Percentiles rank a stretch among this genome's conserved stretches.
Conservation (phyloP, 805 yeast species). For the Hemisphaericaspora nanyangensis region DNA sequence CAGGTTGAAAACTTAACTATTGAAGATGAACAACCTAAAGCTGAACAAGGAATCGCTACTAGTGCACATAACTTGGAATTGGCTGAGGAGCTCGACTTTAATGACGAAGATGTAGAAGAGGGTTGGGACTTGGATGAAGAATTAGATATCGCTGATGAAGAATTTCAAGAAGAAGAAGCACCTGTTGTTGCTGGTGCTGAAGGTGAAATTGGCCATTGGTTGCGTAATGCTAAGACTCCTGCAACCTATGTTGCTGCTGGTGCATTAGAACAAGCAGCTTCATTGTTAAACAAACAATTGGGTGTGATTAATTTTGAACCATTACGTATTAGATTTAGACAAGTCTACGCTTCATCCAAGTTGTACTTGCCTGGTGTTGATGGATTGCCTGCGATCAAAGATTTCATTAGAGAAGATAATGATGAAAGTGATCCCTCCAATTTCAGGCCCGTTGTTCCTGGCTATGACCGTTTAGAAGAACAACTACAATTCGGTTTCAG, state of each 20-base stretch:
- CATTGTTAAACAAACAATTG: conserved; percentile 81
- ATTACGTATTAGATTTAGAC: conserved; percentile 74
- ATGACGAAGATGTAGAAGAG: conserved; percentile 45
- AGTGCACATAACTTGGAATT: conserved; percentile 12
- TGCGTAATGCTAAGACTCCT: conserved; percentile 81
- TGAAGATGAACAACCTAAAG: conserved; percentile 34
- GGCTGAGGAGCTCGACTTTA: conserved; percentile 18
- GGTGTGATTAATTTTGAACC: conserved; percentile 89
- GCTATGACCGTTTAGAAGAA: conserved; percentile 60
- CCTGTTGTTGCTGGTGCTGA: conserved; percentile 31
- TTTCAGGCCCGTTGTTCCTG: conserved; percentile 67
- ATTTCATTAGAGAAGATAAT: conserved; percentile 63
- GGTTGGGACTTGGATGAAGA: conserved; percentile 85
- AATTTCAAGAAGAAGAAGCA: conserved; percentile 8
- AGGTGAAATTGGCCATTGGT: conserved; percentile 75
- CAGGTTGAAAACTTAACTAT: conserved; percentile 63
- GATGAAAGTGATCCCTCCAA: conserved; percentile 50
- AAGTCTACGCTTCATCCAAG: conserved; percentile 78
- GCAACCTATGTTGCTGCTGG: conserved; percentile 96
- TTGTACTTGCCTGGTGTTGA: conserved; percentile 69
- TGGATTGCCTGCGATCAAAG: conserved; percentile 67
- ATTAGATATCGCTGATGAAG: conserved; percentile 48
- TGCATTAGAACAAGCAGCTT: conserved; percentile 93
- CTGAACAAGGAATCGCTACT: conserved; percentile 11
- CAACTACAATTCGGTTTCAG: conserved; percentile 72